These are phyloP conservation scores for Xanthoparmelia taractica DNA, from an alignment of 495 filamentous ascomycete species.

Conservation along the genomic window DNA sequence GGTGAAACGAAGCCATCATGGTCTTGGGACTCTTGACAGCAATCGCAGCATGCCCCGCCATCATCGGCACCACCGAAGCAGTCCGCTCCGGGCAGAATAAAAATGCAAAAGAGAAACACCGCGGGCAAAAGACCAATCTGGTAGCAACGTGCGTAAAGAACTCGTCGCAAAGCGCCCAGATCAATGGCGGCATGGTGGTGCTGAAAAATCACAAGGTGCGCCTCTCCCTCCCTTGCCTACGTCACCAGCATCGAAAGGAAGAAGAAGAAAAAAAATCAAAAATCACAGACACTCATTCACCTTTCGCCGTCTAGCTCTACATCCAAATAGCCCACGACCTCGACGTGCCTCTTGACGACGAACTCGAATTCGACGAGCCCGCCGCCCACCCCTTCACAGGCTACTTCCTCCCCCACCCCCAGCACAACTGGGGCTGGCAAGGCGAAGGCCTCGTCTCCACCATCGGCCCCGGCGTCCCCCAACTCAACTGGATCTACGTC, in stretches of 20 bases:
- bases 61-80: constrained; percentile 45
- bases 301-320: background rate
- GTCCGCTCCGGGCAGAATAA: constrained; percentile 42
- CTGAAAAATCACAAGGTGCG: constrained; percentile 38
- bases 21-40: constrained; percentile 35
- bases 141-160: constrained; percentile 39
- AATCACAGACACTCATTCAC: background rate
- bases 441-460: constrained; percentile 48
- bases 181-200: constrained; percentile 42
- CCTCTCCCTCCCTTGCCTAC: constrained; percentile 5
- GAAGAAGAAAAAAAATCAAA: too few relatives aligned
- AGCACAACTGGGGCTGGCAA: constrained; percentile 40
- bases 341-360: constrained; percentile 29
- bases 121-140: constrained; percentile 43
- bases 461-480: constrained; percentile 50
- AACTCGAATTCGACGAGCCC: constrained; percentile 28
- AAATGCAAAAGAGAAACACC: constrained; percentile 39
- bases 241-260: constrained; percentile 11
- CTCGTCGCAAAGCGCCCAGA: constrained; percentile 25
- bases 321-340: constrained; percentile 7
- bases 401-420: constrained; percentile 54
- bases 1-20: constrained; percentile 15
- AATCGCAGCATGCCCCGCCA: constrained; percentile 44
- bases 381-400: constrained; percentile 51
- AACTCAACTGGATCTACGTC: constrained; percentile 59